Evolutionary conservation across 768 basidiomycete genomes (phyloP), one percentile per base, ranked within the genome.

Genomic region (Ramaria sp.): DNA sequence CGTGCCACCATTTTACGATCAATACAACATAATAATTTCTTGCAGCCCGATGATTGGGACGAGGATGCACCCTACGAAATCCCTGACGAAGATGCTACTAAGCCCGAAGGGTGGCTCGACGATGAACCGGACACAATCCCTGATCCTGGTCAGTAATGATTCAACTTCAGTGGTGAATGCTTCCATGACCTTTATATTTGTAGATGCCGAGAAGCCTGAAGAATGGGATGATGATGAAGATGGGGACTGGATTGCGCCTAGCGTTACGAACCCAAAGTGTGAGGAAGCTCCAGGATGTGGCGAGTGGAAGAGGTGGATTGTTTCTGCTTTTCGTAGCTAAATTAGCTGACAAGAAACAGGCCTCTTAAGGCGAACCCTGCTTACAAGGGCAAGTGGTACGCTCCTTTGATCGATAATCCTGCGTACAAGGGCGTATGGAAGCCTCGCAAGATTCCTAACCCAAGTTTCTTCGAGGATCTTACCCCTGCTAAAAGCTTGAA

Each of bases 181-280:
- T n/a, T n/a, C 38, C 48, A 57, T 42, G 56, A 15, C 16, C 28
- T 5, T 15, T 9, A 30, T 39, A 4, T n/a, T 36, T 60, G 2
- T 55, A 81, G 88, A 91, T 60, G 81, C 88, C 38, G 80, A 84
- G 70, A 97, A 96, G 75, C 96, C 96, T 5, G 96, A 99, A 66
- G 96, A 99, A 69, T 99, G 96, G 96, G 93, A 96, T 63, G 95
- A 97, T 62, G 96, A 97, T 66, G 96, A 98, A 67, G 95, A 99
- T 61, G 96, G 96, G 67, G 95, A 98, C 66, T 99, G 93, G 93
- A 80, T 98, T 60, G 78, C 94, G 6, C 94, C 96, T 28, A 82
- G 81, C 55, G 75, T 98, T 55, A 70, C 78, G 56, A 99, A 99
- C 78, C 89, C 95, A 59, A 86, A 82, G 66, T 98, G 96, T 66